These are phyloP conservation scores for Candida montana DNA, from an alignment of 805 yeast species.

Conservation along the genomic window DNA sequence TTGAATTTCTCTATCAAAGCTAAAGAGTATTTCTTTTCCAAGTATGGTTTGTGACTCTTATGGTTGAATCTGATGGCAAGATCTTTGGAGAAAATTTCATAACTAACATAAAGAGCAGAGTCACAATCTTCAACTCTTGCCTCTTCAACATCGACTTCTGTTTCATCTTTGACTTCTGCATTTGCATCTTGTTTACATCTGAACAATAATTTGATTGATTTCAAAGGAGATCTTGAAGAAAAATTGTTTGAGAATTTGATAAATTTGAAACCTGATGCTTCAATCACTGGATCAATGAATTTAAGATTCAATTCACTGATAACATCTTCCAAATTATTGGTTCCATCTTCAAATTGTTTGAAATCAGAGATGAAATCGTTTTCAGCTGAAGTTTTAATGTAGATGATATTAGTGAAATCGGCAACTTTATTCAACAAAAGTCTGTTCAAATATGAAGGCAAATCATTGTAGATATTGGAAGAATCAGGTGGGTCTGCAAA, in stretches of 20 bases:
- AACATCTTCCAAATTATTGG: conserved; percentile 15
- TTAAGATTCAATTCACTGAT: conserved; percentile 11
- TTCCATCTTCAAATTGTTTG: conserved; percentile 8
- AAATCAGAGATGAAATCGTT: conserved; percentile 15
- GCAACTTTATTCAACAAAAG: conserved; percentile 13
- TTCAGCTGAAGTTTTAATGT: conserved; percentile 14
- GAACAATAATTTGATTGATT: conserved; percentile 22
- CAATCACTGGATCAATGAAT: conserved; percentile 17
- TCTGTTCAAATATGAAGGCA: conserved; percentile 15
- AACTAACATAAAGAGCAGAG: conserved; percentile 21
- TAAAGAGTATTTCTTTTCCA: conserved; percentile 19
- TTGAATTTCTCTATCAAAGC: conserved; percentile 15
- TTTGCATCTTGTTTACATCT: conserved; percentile 24
- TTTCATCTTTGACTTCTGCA: conserved; percentile 16
- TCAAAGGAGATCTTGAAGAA: conserved; percentile 19
- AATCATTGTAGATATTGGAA: conserved; percentile 21
- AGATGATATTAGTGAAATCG: conserved; percentile 19
- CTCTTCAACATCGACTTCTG: conserved; percentile 8
- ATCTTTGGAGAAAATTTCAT: conserved; percentile 18
- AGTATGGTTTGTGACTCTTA: conserved; percentile 15
- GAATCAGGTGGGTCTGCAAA: conserved; percentile 22
- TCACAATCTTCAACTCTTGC: conserved; percentile 23
- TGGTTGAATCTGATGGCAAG: conserved; percentile 22
- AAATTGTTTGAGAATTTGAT: conserved; percentile 19
- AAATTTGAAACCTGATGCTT: conserved; percentile 22